phyloP scores from a whole-genome alignment of 2,329 filamentous ascomycete species.

The Pseudocercospora pini-densiflorae region DNA sequence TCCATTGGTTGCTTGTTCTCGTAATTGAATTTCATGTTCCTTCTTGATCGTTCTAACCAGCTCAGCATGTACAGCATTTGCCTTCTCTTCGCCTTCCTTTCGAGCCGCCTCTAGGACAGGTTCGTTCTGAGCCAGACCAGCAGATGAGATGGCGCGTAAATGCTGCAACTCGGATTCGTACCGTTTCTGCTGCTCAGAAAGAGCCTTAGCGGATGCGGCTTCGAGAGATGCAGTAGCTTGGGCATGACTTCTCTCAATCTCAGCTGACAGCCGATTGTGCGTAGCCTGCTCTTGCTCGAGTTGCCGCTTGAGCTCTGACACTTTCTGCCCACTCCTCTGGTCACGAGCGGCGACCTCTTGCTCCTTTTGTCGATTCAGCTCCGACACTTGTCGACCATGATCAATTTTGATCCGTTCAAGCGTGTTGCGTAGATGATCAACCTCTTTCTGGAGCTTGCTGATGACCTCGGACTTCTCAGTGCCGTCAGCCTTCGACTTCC shows the following conservation, averaged over 20 bases:
- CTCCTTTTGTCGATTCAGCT: neutral
- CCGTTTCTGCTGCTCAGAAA: neutral
- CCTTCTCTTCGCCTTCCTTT: slow-evolving; percentile 12
- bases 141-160: slow-evolving; percentile 12
- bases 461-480: neutral
- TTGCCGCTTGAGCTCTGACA: neutral
- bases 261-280: neutral
- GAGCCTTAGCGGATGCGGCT: neutral
- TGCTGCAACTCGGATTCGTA: slow-evolving; percentile 5
- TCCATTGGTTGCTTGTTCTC: neutral
- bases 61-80: neutral
- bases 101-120: slow-evolving; percentile 14
- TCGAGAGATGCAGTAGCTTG: neutral
- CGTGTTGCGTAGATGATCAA: neutral
- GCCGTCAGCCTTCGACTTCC: neutral
- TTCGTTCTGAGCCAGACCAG: slow-evolving; percentile 6
- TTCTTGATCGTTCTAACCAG: neutral
- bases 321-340: neutral
- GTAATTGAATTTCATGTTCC: neutral
- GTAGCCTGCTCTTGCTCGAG: neutral
- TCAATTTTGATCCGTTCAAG: neutral
- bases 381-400: neutral
- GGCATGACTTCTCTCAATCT: neutral
- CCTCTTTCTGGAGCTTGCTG: neutral
- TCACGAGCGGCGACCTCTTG: neutral